These are phyloP conservation scores for Staphylotrichum longicolle DNA, from an alignment of 495 filamentous ascomycete species.

Conservation along the genomic window DNA sequence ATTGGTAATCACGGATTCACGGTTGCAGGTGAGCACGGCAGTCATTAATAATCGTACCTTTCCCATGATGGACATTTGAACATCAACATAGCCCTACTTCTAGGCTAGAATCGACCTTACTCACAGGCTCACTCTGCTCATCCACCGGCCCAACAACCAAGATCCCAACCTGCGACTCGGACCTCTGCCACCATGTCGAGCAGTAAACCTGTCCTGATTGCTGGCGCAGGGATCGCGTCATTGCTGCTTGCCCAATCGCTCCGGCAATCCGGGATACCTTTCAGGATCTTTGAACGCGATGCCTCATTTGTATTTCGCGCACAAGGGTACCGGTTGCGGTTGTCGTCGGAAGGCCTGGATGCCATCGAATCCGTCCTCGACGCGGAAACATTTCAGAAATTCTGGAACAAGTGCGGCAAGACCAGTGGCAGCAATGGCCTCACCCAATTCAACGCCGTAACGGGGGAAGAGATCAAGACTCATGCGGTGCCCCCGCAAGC, in stretches of 20 bases:
- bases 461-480: slow-evolving; percentile 35
- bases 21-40: too few species aligned
- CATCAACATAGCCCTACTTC: too few species aligned
- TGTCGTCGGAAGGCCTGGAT: slow-evolving; percentile 49
- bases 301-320: slow-evolving; percentile 48
- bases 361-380: slow-evolving; percentile 54
- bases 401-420: slow-evolving; percentile 55
- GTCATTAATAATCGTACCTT: too few species aligned
- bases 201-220: slow-evolving; percentile 52
- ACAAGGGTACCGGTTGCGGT: slow-evolving; percentile 55
- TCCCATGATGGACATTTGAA: too few species aligned
- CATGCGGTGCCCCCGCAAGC: slow-evolving; percentile 23
- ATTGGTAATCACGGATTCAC: too few species aligned
- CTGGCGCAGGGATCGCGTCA: slow-evolving; percentile 52
- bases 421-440: slow-evolving; percentile 46
- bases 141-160: too few species aligned
- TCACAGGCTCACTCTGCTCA: too few species aligned
- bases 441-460: slow-evolving; percentile 44
- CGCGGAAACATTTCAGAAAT: slow-evolving; percentile 43
- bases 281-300: slow-evolving; percentile 53
- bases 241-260: slow-evolving; percentile 53
- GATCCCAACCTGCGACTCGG: too few species aligned
- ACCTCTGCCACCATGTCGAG: slow-evolving; percentile 4
- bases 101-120: too few species aligned
- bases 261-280: slow-evolving; percentile 46